These are phyloP conservation scores for Sphenostylis stenocarpa DNA, from an alignment of 306 rosid species.

Conservation along the genomic window DNA sequence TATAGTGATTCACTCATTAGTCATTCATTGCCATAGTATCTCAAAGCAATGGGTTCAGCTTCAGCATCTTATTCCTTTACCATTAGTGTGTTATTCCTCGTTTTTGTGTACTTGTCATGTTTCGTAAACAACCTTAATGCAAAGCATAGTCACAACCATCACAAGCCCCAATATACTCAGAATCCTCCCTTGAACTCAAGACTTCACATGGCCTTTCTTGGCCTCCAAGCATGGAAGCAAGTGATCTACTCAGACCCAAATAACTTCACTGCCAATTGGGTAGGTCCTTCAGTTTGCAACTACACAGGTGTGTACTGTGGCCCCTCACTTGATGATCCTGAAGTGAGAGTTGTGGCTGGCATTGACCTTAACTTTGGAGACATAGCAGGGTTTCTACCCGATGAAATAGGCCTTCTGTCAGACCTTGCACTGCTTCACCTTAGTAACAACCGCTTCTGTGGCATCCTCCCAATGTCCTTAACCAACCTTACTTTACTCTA, in stretches of 20 bases:
- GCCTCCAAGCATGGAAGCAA: conserved; percentile 83
- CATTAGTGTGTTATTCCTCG: conserved; percentile 35
- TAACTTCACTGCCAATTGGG: conserved; percentile 72
- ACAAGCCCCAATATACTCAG: conserved; percentile 24
- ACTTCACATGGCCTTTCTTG: conserved; percentile 72
- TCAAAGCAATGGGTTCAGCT: conserved; percentile 56
- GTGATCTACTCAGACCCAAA: conserved; percentile 81
- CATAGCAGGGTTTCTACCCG: conserved; percentile 84
- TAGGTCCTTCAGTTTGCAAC: conserved; percentile 79
- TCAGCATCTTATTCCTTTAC: conserved; percentile 32
- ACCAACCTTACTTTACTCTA: conserved; percentile 62
- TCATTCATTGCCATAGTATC: conserved; percentile 26
- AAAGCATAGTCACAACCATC: conserved; percentile 44
- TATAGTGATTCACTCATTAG: conserved; percentile 38
- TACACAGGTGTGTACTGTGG: conserved; percentile 73
- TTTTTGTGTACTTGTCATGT: conserved; percentile 45
- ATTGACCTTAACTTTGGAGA: conserved; percentile 76
- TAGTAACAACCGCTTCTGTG: conserved; percentile 85
- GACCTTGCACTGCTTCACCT: conserved; percentile 83
- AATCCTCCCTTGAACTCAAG: conserved; percentile 44
- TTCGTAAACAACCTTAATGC: conserved; percentile 51
- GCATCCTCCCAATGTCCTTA: conserved; percentile 60
- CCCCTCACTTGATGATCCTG: conserved; percentile 61
- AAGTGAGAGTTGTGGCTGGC: conserved; percentile 65
- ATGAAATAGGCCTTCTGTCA: conserved; percentile 64